Evolutionary conservation across 768 basidiomycete genomes (phyloP).

Genomic region (Tricholoma bakamatsutake): DNA sequence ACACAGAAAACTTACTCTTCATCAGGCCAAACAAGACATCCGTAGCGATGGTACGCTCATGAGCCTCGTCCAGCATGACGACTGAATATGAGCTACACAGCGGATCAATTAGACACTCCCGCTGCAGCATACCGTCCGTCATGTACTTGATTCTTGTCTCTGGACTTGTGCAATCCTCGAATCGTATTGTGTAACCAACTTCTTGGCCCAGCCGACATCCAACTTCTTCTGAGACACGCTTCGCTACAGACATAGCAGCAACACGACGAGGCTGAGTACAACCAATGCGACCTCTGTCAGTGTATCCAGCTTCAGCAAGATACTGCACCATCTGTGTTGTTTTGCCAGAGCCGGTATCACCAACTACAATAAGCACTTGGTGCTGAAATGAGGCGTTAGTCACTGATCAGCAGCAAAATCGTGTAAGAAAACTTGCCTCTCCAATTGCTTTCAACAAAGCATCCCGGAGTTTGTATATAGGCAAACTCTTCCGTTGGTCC

Average conservation of each 20-base stretch:
- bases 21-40: constrained; percentile 95
- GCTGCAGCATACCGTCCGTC: constrained; percentile 99
- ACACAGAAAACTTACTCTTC: constrained; percentile 56
- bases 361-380: constrained; percentile 96
- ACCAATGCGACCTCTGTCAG: constrained; percentile 86
- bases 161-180: constrained; percentile 98
- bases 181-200: constrained; percentile 98
- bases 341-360: constrained; percentile 98
- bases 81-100: constrained; percentile 90
- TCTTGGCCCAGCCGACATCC: constrained; percentile 96
- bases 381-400: constrained; percentile 45
- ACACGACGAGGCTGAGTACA: constrained; percentile 99
- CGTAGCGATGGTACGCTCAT: constrained; percentile 97
- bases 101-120: constrained; percentile 95
- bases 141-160: constrained; percentile 99
- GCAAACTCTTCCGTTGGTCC: constrained; percentile 86
- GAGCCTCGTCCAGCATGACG: constrained; percentile 98
- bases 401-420: constrained; percentile 9
- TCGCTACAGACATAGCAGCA: constrained; percentile 98
- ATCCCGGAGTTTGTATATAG: constrained; percentile 93
- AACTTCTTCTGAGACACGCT: constrained; percentile 97
- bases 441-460: constrained; percentile 84
- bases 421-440: constrained; percentile 52
- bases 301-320: constrained; percentile 89
- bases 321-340: constrained; percentile 99